These are phyloP conservation scores for Mycena indigotica DNA, from an alignment of 768 basidiomycete species.

Conservation along the genomic window DNA sequence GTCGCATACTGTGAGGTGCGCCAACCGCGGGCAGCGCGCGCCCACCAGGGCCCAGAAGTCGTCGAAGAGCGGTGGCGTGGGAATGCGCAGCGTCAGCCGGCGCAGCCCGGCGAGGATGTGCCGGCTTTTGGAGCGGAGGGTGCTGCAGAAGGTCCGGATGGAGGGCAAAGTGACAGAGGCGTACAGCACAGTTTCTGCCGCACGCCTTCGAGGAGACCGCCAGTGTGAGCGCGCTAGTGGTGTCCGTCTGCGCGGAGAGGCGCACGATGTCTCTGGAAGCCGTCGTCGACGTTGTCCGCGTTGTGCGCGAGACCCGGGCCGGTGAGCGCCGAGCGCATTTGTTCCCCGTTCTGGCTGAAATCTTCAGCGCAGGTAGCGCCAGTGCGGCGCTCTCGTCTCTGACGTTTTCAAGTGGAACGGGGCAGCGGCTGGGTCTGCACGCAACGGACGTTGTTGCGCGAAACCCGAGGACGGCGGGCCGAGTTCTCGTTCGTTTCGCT, in stretches of 20 bases:
- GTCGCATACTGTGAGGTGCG: background rate
- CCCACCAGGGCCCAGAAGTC: too few species aligned
- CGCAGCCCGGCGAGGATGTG: background rate
- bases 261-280: background rate
- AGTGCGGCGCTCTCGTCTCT: too few species aligned
- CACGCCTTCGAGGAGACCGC: conserved; percentile 3
- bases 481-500: too few species aligned
- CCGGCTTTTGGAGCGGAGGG: conserved; percentile 1
- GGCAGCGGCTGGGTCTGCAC: too few species aligned
- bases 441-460: too few species aligned
- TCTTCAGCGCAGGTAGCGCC: too few species aligned
- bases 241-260: background rate
- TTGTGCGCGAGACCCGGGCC: too few species aligned
- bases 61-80: background rate
- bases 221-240: background rate
- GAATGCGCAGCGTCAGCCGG: background rate
- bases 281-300: too few species aligned
- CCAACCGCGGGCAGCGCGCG: conserved; percentile 1
- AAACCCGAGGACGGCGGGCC: too few species aligned
- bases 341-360: too few species aligned
- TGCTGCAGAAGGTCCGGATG: background rate
- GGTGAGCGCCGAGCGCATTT: too few species aligned
- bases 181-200: conserved; percentile 6
- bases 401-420: too few species aligned
- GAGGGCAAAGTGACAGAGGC: background rate